phyloP scores from a whole-genome alignment of 2,329 filamentous ascomycete species.

The Fusarium scirpi region DNA sequence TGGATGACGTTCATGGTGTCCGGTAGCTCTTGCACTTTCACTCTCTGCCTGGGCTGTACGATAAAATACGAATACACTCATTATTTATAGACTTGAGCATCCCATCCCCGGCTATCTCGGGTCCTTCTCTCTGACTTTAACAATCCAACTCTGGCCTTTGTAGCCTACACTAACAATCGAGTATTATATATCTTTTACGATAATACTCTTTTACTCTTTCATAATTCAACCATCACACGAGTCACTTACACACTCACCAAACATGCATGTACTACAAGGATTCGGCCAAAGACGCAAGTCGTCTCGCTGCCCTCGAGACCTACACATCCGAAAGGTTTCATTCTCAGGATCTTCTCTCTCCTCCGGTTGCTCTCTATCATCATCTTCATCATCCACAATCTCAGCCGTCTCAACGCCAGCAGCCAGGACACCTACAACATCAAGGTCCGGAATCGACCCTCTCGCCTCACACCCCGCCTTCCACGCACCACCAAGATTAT shows the following conservation, averaged over 20 bases:
- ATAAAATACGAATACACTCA: constrained; percentile 32
- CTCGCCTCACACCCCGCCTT: constrained; percentile 53
- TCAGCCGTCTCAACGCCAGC: constrained; percentile 34
- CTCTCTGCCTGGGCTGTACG: neutral
- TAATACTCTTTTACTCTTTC: constrained; percentile 10
- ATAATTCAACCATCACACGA: constrained; percentile 8
- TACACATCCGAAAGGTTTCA: constrained; percentile 57
- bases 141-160: constrained; percentile 29
- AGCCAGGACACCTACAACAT: constrained; percentile 43
- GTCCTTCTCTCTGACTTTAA: neutral
- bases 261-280: constrained; percentile 55
- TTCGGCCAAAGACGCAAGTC: constrained; percentile 54
- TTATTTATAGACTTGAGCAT: constrained; percentile 42
- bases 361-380: constrained; percentile 53
- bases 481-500: constrained; percentile 53
- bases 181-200: constrained; percentile 34
- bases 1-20: constrained; percentile 37
- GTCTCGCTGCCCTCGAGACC: constrained; percentile 51
- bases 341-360: constrained; percentile 56
- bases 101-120: constrained; percentile 32
- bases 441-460: constrained; percentile 49
- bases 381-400: constrained; percentile 51
- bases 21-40: constrained; percentile 18
- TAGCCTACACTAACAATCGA: constrained; percentile 16
- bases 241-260: constrained; percentile 15